phyloP scores from a whole-genome alignment of 768 basidiomycete species.

The Leccinum broughii region DNA sequence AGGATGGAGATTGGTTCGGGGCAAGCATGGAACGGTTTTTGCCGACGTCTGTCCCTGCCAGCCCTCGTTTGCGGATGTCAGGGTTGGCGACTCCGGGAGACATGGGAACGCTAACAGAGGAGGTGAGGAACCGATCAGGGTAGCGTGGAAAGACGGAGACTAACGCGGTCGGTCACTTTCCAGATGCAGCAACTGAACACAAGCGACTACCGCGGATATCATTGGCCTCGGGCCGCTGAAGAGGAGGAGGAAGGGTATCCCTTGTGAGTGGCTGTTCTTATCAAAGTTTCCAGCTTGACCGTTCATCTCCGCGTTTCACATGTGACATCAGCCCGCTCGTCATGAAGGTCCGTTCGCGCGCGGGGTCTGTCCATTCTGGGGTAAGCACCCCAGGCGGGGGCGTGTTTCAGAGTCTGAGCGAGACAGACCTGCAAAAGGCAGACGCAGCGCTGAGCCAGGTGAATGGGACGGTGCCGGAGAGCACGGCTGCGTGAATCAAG shows the following conservation, averaged over 20 bases:
- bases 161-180: background rate
- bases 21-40: slow-evolving; percentile 67
- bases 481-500: background rate
- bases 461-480: slow-evolving; percentile 19
- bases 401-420: slow-evolving; percentile 75
- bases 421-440: slow-evolving; percentile 82
- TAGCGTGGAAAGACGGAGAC: background rate
- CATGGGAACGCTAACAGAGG: slow-evolving; percentile 85
- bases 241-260: slow-evolving; percentile 93
- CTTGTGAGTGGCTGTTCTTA: slow-evolving; percentile 56
- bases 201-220: slow-evolving; percentile 72
- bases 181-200: slow-evolving; percentile 88
- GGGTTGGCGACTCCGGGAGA: slow-evolving; percentile 93
- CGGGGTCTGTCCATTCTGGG: slow-evolving; percentile 71
- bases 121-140: slow-evolving; percentile 44
- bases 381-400: slow-evolving; percentile 89
- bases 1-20: slow-evolving; percentile 37
- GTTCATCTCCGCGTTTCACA: slow-evolving; percentile 9
- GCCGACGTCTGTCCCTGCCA: slow-evolving; percentile 81
- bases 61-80: slow-evolving; percentile 70
- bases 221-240: slow-evolving; percentile 57
- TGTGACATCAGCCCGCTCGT: slow-evolving; percentile 65
- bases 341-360: slow-evolving; percentile 85
- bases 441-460: slow-evolving; percentile 83
- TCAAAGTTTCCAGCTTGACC: slow-evolving; percentile 3